A percentile compares a stretch with the other conserved stretches of the same genome.
These are phyloP conservation scores for Delonix regia DNA, from an alignment of 306 rosid species.

Conservation along the genomic window DNA sequence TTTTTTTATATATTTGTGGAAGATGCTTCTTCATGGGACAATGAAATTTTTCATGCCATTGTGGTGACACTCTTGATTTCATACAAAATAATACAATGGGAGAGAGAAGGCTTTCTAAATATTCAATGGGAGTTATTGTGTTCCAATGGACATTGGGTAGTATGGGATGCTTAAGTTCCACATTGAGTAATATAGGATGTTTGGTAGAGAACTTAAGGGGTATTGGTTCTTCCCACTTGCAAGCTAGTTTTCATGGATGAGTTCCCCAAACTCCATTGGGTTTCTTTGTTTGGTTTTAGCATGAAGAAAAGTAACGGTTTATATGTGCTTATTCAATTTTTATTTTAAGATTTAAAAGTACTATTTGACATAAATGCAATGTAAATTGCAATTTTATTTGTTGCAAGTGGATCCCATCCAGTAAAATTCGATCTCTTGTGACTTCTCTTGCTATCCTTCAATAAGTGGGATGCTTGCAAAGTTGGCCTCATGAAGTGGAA, in stretches of 20 bases:
- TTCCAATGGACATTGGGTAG: too few species aligned
- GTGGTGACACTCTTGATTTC: not conserved
- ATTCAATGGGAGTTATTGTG: not conserved
- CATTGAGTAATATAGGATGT: too few species aligned
- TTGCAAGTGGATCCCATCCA: conserved; percentile 5
- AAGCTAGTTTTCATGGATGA: too few species aligned
- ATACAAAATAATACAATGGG: not conserved
- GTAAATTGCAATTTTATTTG: conserved; percentile 12
- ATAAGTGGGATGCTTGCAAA: not conserved
- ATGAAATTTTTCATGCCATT: not conserved
- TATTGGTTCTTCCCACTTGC: too few species aligned
- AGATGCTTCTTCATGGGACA: conserved; percentile 14
- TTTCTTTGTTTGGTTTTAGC: conserved; percentile 21
- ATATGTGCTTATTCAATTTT: not conserved
- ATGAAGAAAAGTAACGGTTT: not conserved
- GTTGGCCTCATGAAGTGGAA: not conserved
- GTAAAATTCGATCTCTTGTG: not conserved
- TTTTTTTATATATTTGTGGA: not conserved
- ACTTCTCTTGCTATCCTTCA: conserved; percentile 10
- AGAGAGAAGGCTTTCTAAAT: not conserved
- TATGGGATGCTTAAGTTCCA: too few species aligned
- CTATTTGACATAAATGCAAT: not conserved
- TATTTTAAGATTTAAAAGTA: not conserved
- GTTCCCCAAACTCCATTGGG: too few species aligned
- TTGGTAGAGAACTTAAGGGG: too few species aligned